Conservation (phyloP, 345 rosid genomes). For the Brassica cretica region DNA sequence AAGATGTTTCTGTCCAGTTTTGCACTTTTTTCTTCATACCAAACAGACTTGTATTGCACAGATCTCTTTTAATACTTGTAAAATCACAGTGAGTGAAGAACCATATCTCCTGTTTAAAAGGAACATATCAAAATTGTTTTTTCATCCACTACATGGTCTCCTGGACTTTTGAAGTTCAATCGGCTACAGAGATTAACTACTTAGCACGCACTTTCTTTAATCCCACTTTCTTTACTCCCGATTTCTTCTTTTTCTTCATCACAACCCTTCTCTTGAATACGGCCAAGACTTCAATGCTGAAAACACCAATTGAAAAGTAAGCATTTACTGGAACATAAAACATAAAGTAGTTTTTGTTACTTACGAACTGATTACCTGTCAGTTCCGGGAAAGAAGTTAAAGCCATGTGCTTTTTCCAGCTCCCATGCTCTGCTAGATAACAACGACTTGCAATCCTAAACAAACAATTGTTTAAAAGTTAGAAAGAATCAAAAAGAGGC, state of each 20-base stretch:
- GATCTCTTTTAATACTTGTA: constrained; percentile 14
- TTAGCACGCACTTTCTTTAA: constrained; percentile 46
- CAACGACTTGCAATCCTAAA: constrained; percentile 79
- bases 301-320: constrained; percentile 22
- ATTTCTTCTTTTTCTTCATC: constrained; percentile 61
- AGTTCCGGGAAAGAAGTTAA: constrained; percentile 94
- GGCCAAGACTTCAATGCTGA: constrained; percentile 83
- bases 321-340: not conserved
- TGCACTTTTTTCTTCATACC: constrained; percentile 24
- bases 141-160: constrained; percentile 17
- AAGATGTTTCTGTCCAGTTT: constrained; percentile 40
- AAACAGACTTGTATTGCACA: constrained; percentile 22
- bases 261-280: constrained; percentile 61
- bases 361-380: constrained; percentile 56
- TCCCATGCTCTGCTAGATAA: constrained; percentile 69
- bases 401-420: constrained; percentile 83
- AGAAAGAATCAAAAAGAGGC: constrained; percentile 2
- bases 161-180: constrained; percentile 17
- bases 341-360: not conserved
- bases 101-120: constrained; percentile 9
- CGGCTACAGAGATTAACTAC: constrained; percentile 19
- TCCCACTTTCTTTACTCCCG: constrained; percentile 54
- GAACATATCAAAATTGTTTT: constrained; percentile 35
- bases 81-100: constrained; percentile 10
- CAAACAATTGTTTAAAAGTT: constrained; percentile 24